Percentiles rank a stretch among this genome's conserved stretches.
phyloP scores from a whole-genome alignment of 768 basidiomycete genomes.

The Termitomyces sp. region DNA sequence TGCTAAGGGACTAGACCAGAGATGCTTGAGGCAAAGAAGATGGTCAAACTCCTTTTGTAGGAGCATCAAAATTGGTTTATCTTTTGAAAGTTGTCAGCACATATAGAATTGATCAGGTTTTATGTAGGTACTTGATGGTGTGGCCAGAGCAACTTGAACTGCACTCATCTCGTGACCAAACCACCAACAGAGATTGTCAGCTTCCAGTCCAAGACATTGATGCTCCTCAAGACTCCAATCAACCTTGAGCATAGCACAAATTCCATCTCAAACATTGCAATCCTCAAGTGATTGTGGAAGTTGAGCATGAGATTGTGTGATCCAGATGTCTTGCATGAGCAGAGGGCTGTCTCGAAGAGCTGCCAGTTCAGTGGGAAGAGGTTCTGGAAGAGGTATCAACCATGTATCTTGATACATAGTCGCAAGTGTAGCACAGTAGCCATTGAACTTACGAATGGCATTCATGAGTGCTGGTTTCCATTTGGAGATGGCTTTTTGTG shows the following conservation, averaged over 20 bases:
- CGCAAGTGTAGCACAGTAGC: slow-evolving; percentile 21
- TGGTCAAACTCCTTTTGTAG: slow-evolving; percentile 12
- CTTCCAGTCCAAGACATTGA: slow-evolving; percentile 13
- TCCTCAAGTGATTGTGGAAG: slow-evolving; percentile 31
- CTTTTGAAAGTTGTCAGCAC: background rate
- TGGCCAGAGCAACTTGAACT: slow-evolving; percentile 18
- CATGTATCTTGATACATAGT: slow-evolving; percentile 17
- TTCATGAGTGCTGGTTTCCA: slow-evolving; percentile 24
- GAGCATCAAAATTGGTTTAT: slow-evolving; percentile 3
- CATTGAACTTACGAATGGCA: slow-evolving; percentile 27
- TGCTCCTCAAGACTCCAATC: slow-evolving; percentile 17
- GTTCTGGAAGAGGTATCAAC: slow-evolving; percentile 27
- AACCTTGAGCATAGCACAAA: slow-evolving; percentile 13
- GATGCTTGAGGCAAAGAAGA: slow-evolving; percentile 11
- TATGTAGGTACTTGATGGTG: slow-evolving; percentile 12
- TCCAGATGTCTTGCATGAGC: slow-evolving; percentile 37
- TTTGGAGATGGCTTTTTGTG: slow-evolving; percentile 26
- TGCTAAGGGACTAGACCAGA: slow-evolving; percentile 17
- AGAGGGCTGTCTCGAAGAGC: slow-evolving; percentile 18
- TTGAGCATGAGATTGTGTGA: slow-evolving; percentile 10
- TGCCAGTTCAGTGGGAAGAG: slow-evolving; percentile 26
- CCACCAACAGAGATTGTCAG: slow-evolving; percentile 33
- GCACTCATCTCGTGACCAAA: slow-evolving; percentile 25
- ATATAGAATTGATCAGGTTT: too few relatives aligned
- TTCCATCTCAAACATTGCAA: slow-evolving; percentile 14